These are phyloP conservation scores for Eimeria acervulina DNA, from an alignment of 169 alveolate genomes.

Conservation along the genomic window DNA sequence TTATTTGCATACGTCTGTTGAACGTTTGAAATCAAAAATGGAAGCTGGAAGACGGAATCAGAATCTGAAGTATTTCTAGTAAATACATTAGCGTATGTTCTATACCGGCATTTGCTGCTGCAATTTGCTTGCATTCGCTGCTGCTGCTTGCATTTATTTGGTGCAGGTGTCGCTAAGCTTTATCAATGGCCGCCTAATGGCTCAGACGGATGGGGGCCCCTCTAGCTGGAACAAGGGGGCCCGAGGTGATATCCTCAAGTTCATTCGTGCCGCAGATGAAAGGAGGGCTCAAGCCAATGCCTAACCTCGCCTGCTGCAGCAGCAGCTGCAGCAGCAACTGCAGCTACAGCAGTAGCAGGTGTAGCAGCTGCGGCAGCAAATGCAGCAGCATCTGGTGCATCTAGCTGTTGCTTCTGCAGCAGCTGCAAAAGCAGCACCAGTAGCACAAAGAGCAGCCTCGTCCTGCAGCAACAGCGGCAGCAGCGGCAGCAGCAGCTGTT, in stretches of 20 bases:
- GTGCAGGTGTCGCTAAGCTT: slow-evolving; percentile 56
- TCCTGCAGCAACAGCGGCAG: not conserved
- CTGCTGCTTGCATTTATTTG: not conserved
- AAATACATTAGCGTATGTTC: too few species aligned
- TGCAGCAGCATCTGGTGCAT: too few species aligned
- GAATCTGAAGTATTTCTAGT: too few species aligned
- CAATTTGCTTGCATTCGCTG: not conserved
- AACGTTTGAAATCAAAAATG: too few species aligned
- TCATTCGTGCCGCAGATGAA: slow-evolving; percentile 39
- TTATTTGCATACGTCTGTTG: not conserved
- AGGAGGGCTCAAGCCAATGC: slow-evolving; percentile 20
- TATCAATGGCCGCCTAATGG: slow-evolving; percentile 52
- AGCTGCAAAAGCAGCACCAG: too few species aligned
- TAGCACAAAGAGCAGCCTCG: not conserved
- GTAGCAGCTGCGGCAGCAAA: not conserved
- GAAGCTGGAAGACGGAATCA: too few species aligned
- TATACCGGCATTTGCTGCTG: too few species aligned
- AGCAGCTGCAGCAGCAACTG: not conserved
- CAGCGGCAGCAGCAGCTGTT: not conserved
- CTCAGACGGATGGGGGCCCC: slow-evolving; percentile 53
- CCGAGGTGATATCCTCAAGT: slow-evolving; percentile 59
- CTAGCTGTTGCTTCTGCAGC: too few species aligned
- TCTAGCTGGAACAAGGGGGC: slow-evolving; percentile 55
- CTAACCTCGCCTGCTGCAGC: not conserved
- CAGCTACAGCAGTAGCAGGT: not conserved